Conservation (phyloP, 2,329 filamentous ascomycete species). For the Lachnum nothofagi region DNA sequence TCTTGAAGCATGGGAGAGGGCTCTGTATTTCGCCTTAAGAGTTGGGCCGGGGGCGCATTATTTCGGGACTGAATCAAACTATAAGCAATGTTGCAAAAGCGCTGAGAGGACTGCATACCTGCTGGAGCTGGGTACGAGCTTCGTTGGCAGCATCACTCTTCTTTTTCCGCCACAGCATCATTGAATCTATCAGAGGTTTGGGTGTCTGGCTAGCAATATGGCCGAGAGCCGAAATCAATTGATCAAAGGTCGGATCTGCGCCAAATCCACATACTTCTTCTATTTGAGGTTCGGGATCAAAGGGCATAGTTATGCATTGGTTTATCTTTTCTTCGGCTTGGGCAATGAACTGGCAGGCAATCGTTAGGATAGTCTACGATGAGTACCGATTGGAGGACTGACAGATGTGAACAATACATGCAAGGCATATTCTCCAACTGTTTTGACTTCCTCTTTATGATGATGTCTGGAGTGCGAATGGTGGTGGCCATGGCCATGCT, state of each 20-base stretch:
- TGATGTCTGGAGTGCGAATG: slow-evolving; percentile 58
- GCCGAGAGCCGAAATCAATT: slow-evolving; percentile 85
- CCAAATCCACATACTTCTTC: slow-evolving; percentile 88
- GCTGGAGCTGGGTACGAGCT: slow-evolving; percentile 55
- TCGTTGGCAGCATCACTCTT: slow-evolving; percentile 85
- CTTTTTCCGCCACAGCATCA: slow-evolving; percentile 96
- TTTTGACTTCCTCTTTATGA: slow-evolving; percentile 73
- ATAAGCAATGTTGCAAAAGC: not conserved
- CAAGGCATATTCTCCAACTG: slow-evolving; percentile 94
- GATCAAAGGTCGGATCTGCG: slow-evolving; percentile 83
- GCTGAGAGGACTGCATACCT: slow-evolving; percentile 31
- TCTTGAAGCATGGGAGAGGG: slow-evolving; percentile 38
- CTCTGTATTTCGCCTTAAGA: slow-evolving; percentile 71
- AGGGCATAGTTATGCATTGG: slow-evolving; percentile 73
- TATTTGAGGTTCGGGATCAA: slow-evolving; percentile 76
- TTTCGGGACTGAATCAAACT: slow-evolving; percentile 19
- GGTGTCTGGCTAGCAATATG: slow-evolving; percentile 93
- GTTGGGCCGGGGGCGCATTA: slow-evolving; percentile 22
- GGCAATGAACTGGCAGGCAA: slow-evolving; percentile 66
- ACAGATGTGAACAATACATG: slow-evolving; percentile 94
- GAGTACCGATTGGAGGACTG: slow-evolving; percentile 33
- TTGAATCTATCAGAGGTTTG: slow-evolving; percentile 89
- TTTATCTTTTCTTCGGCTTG: slow-evolving; percentile 96
- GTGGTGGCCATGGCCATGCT: slow-evolving; percentile 67
- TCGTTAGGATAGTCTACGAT: slow-evolving; percentile 31